Evolutionary conservation across 2,329 filamentous ascomycete species (phyloP).

Genomic region (Colletotrichum caudatum): DNA sequence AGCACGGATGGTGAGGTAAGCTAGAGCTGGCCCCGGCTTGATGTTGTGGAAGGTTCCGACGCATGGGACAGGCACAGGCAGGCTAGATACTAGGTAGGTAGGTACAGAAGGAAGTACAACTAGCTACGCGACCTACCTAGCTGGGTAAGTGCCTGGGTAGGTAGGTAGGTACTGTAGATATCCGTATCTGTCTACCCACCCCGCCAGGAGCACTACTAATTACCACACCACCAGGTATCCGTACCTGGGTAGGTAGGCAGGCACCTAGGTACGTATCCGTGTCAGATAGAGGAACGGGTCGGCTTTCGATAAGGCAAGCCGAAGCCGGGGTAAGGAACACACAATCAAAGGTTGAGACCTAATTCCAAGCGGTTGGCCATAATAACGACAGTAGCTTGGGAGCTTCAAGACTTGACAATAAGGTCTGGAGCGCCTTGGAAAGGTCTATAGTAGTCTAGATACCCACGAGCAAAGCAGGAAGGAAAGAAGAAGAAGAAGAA

Average conservation of each 20-base stretch:
- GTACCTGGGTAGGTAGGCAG: not conserved
- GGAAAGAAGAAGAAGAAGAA: not conserved
- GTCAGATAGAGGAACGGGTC: constrained; percentile 19
- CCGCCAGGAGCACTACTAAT: no score
- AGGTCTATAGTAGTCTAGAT: not conserved
- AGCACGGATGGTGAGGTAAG: constrained; percentile 17
- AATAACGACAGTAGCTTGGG: not conserved
- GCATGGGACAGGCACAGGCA: constrained; percentile 12
- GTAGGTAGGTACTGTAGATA: not conserved
- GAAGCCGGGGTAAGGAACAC: constrained; percentile 16
- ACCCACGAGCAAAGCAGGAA: not conserved
- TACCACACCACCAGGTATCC: no score
- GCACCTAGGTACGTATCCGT: not conserved
- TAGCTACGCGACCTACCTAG: no score
- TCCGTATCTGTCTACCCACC: not conserved
- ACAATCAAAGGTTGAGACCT: constrained; percentile 25
- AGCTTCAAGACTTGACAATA: not conserved
- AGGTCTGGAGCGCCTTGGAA: not conserved
- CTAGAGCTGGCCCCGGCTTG: constrained; percentile 21
- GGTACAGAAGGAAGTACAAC: not conserved
- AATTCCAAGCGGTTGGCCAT: constrained; percentile 10
- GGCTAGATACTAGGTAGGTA: not conserved
- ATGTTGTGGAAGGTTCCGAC: constrained; percentile 35
- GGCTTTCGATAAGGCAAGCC: constrained; percentile 22
- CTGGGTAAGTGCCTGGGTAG: no score